Percentiles rank a stretch among this genome's conserved stretches.
Conservation (phyloP, 805 yeast genomes). For the Maudiozyma serrabonitensis region DNA sequence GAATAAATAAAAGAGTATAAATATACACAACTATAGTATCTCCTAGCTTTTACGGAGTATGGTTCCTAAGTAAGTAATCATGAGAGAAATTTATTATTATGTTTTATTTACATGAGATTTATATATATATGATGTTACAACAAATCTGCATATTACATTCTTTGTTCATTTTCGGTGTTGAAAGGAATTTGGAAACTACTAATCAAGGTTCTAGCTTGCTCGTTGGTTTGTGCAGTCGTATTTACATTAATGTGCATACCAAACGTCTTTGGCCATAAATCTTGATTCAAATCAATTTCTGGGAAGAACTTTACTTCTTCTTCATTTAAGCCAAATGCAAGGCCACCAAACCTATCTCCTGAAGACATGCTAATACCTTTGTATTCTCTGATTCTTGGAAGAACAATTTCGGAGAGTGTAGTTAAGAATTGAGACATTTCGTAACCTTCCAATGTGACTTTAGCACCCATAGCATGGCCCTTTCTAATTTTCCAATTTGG, state of each 20-base stretch:
- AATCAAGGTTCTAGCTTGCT: slow-evolving; percentile 76
- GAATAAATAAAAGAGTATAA: background rate
- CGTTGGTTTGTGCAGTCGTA: slow-evolving; percentile 83
- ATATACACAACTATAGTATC: background rate
- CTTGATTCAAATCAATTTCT: slow-evolving; percentile 84
- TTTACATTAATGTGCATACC: slow-evolving; percentile 81
- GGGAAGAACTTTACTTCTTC: slow-evolving; percentile 81
- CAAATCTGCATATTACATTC: background rate
- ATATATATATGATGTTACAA: background rate
- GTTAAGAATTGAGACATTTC: slow-evolving; percentile 78
- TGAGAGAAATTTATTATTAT: background rate
- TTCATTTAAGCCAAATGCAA: slow-evolving; percentile 72
- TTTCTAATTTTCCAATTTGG: slow-evolving; percentile 80
- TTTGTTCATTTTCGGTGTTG: slow-evolving; percentile 6
- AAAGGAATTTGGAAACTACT: slow-evolving; percentile 81
- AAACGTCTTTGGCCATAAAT: slow-evolving; percentile 76
- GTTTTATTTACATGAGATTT: background rate
- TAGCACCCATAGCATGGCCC: slow-evolving; percentile 88
- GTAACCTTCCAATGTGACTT: slow-evolving; percentile 64
- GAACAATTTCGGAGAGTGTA: slow-evolving; percentile 82
- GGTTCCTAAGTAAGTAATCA: too few relatives aligned
- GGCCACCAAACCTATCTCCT: slow-evolving; percentile 81
- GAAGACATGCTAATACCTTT: slow-evolving; percentile 63
- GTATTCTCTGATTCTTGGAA: slow-evolving; percentile 87
- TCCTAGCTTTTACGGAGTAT: too few relatives aligned